Evolutionary conservation across 495 filamentous ascomycete genomes (phyloP).

Genomic region (Echria macrotheca): DNA sequence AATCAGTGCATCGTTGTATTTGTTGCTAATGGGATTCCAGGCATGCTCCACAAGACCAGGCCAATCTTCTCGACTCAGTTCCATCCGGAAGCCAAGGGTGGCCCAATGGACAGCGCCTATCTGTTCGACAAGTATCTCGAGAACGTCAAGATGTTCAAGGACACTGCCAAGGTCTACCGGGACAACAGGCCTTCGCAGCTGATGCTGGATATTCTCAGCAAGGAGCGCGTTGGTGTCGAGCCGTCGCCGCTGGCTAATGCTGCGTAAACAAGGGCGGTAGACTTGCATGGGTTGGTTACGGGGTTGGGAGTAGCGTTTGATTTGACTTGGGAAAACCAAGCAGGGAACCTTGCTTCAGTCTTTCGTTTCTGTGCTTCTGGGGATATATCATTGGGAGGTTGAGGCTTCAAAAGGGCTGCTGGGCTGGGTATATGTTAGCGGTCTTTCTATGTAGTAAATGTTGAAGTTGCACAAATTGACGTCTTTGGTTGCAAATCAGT

Average conservation of each 20-base stretch:
- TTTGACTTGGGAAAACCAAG: neutral
- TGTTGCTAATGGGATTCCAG: too few species aligned
- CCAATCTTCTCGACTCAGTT: constrained; percentile 98
- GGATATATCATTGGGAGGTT: neutral
- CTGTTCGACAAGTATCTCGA: constrained; percentile 95
- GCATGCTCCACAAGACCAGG: constrained; percentile 89
- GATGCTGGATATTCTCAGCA: constrained; percentile 82
- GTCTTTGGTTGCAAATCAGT: too few species aligned
- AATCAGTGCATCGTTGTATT: too few species aligned
- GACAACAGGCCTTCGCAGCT: constrained; percentile 81
- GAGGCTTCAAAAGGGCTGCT: neutral
- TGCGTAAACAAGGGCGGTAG: constrained; percentile 19
- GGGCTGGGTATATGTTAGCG: neutral
- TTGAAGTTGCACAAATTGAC: neutral
- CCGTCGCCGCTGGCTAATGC: constrained; percentile 49
- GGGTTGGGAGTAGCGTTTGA: constrained; percentile 6
- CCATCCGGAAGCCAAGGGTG: constrained; percentile 96
- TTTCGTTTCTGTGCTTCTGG: neutral
- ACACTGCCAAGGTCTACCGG: constrained; percentile 61
- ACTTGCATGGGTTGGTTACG: constrained; percentile 1
- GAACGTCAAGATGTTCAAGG: constrained; percentile 83
- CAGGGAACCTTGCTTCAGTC: neutral
- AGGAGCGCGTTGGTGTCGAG: constrained; percentile 88
- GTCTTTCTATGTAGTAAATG: neutral
- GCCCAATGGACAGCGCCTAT: constrained; percentile 87